These are phyloP conservation scores for Fabrea salina DNA, from an alignment of 169 alveolate genomes.

Conservation along the genomic window DNA sequence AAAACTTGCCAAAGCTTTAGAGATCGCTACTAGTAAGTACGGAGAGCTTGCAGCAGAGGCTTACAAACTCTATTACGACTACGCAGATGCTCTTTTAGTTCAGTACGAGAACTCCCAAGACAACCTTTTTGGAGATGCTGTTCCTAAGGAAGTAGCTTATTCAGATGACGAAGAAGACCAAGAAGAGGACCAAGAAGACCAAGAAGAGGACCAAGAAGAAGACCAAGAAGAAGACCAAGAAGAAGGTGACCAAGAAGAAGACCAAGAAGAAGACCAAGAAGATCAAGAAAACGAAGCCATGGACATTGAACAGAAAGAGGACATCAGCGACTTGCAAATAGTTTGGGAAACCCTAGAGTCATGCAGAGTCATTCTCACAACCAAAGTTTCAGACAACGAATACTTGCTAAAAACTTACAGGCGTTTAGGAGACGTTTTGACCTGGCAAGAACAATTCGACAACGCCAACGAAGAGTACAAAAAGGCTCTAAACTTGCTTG, in stretches of 20 bases:
- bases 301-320: too few relatives aligned
- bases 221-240: not conserved
- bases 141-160: not conserved
- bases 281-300: too few relatives aligned
- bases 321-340: not conserved
- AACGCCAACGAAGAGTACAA: not conserved
- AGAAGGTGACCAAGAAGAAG: not conserved
- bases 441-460: conserved; percentile 15
- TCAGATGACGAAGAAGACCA: not conserved
- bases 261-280: not conserved
- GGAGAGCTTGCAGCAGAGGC: not conserved
- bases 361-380: not conserved
- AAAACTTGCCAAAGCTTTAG: not conserved
- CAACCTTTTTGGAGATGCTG: conserved; percentile 4
- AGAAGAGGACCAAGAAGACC: not conserved
- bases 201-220: not conserved
- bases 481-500: not conserved
- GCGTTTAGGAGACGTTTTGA: conserved; percentile 2
- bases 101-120: not conserved
- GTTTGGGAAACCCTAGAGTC: conserved; percentile 20
- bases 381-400: not conserved
- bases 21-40: not conserved
- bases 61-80: not conserved
- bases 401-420: not conserved
- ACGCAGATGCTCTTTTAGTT: conserved; percentile 19